Percentiles rank a stretch among this genome's conserved stretches.
Conservation (phyloP, 768 basidiomycete species). For the Tephrocybe sp. region DNA sequence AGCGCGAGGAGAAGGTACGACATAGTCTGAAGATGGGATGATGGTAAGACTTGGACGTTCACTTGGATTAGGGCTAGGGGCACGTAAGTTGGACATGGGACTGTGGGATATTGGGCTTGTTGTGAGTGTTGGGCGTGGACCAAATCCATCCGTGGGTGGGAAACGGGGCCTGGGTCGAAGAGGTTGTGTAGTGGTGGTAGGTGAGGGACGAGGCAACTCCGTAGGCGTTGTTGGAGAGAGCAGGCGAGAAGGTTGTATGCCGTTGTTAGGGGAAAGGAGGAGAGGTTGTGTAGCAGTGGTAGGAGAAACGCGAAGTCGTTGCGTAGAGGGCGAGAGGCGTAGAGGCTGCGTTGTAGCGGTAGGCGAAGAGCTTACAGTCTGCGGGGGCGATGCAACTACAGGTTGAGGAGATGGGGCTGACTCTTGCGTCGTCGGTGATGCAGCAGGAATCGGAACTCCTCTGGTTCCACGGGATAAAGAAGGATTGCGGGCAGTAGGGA, state of each 20-base stretch:
- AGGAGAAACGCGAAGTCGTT: conserved; percentile 1
- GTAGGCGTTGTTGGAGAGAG: conserved; percentile 16
- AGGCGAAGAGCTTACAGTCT: background rate
- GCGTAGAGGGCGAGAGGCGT: background rate
- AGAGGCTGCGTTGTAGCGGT: background rate
- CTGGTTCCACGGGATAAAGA: conserved; percentile 11
- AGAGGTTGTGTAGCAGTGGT: conserved; percentile 3
- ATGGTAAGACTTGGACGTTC: conserved; percentile 15
- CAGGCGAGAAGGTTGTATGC: conserved; percentile 4
- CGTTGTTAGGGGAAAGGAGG: background rate
- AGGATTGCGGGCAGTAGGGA: conserved; percentile 16
- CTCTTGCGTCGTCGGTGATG: background rate
- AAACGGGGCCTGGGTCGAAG: conserved; percentile 17
- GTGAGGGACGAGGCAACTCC: conserved; percentile 7
- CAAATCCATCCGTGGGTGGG: conserved; percentile 20
- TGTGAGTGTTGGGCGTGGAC: conserved; percentile 13
- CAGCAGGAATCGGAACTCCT: conserved; percentile 9
- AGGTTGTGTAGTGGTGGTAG: background rate
- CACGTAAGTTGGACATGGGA: conserved; percentile 3
- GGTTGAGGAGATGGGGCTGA: background rate
- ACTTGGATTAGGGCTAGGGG: conserved; percentile 8
- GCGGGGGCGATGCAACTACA: background rate
- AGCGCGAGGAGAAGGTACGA: conserved; percentile 31
- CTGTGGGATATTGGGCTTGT: conserved; percentile 3
- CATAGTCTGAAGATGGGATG: conserved; percentile 28